Percentiles rank a stretch among this genome's conserved stretches.
Evolutionary conservation across 2,329 filamentous ascomycete genomes (phyloP).

Genomic region (Emericellopsis cladophorae): DNA sequence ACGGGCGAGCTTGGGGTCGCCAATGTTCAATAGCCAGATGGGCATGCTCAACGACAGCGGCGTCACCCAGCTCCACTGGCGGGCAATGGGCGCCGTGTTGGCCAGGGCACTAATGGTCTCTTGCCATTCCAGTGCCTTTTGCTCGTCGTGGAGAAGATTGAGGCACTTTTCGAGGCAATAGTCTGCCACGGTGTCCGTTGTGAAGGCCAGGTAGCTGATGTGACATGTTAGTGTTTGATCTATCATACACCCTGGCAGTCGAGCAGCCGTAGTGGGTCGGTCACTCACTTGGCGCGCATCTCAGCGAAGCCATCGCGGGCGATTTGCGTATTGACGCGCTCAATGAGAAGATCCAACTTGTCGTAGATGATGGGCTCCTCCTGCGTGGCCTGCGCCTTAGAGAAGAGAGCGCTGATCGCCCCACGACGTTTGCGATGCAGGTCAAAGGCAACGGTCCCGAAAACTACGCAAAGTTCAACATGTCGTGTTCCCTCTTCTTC

Average conservation of each 20-base stretch:
- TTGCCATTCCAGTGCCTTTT: constrained; percentile 1
- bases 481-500: no score
- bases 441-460: constrained; percentile 1
- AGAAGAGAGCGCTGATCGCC: constrained; percentile 1
- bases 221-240: neutral
- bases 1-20: neutral
- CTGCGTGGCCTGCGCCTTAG: neutral
- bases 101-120: neutral
- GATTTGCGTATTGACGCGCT: neutral
- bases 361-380: constrained; percentile 1
- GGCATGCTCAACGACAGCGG: neutral
- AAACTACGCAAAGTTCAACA: neutral
- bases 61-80: constrained; percentile 2
- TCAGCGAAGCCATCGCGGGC: neutral
- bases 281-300: neutral
- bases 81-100: neutral
- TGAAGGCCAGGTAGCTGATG: constrained; percentile 1
- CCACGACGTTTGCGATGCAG: constrained; percentile 1
- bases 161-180: constrained; percentile 1
- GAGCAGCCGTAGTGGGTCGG: neutral
- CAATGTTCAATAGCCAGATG: neutral
- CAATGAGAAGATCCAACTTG: constrained; percentile 1
- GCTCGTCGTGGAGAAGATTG: neutral
- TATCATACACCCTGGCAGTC: neutral
- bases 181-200: neutral